These are phyloP conservation scores for Cucurbita argyrosperma DNA, from an alignment of 306 rosid genomes.

Conservation along the genomic window DNA sequence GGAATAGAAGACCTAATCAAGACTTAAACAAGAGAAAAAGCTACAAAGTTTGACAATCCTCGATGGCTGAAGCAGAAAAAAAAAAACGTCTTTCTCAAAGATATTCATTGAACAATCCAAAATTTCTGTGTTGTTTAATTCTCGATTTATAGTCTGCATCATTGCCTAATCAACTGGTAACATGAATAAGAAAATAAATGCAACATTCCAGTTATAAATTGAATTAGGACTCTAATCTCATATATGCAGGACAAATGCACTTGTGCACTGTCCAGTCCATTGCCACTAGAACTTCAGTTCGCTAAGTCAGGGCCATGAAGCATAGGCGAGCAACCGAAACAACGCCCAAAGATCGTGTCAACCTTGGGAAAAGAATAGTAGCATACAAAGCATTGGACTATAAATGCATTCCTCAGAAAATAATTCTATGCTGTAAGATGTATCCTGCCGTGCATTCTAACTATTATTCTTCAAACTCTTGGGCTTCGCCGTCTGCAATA, in stretches of 20 bases:
- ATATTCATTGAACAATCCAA: too few species aligned
- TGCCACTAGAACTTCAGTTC: background rate
- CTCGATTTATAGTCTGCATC: too few species aligned
- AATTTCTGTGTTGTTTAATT: too few species aligned
- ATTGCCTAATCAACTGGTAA: too few species aligned
- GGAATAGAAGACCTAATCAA: too few species aligned
- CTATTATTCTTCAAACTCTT: conserved; percentile 19
- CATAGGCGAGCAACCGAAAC: background rate
- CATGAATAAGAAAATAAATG: background rate
- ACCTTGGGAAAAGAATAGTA: background rate
- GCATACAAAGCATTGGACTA: background rate
- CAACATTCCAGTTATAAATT: background rate
- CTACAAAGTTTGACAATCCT: too few species aligned
- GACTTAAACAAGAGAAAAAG: too few species aligned
- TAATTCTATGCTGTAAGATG: background rate
- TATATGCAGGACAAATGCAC: background rate
- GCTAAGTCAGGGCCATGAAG: background rate
- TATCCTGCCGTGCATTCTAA: conserved; percentile 1
- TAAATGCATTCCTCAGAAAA: background rate
- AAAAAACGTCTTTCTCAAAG: too few species aligned
- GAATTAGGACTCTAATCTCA: background rate
- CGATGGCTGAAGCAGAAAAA: too few species aligned
- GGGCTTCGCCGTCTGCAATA: conserved; percentile 58
- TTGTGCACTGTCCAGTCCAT: background rate
- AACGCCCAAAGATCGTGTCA: background rate